Evolutionary conservation across 768 basidiomycete genomes (phyloP).

Genomic region (Leccinum subgranulosum): DNA sequence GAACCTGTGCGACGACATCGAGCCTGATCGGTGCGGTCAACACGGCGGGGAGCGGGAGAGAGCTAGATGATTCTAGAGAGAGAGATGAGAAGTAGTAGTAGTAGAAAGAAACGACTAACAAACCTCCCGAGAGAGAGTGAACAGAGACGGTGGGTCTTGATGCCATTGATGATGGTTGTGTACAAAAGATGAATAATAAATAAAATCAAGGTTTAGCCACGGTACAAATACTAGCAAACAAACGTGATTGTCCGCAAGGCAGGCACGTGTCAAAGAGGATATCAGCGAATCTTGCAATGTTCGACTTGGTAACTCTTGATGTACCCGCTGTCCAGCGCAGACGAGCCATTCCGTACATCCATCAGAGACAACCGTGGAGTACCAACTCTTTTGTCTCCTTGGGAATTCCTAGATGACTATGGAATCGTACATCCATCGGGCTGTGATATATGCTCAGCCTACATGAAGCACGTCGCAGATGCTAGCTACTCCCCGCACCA

Average conservation of each 20-base stretch:
- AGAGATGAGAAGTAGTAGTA: not conserved
- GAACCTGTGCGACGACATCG: constrained; percentile 97
- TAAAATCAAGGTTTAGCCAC: constrained; percentile 33
- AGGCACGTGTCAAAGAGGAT: constrained; percentile 29
- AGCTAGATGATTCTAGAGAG: constrained; percentile 72
- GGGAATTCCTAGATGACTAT: constrained; percentile 40
- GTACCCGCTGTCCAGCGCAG: constrained; percentile 32
- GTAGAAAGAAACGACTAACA: constrained; percentile 17
- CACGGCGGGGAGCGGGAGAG: constrained; percentile 92
- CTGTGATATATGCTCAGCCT: constrained; percentile 36
- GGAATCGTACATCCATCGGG: constrained; percentile 40
- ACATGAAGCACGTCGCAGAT: constrained; percentile 40
- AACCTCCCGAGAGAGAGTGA: constrained; percentile 73
- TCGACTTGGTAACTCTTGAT: constrained; percentile 6
- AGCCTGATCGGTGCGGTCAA: constrained; percentile 97
- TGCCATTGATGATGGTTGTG: constrained; percentile 53
- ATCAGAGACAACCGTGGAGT: constrained; percentile 31
- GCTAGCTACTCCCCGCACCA: constrained; percentile 37
- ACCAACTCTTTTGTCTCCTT: constrained; percentile 34
- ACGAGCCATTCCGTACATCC: constrained; percentile 29
- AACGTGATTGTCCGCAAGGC: constrained; percentile 26
- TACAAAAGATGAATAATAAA: not conserved
- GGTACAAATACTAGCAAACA: constrained; percentile 17
- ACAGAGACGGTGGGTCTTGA: constrained; percentile 91
- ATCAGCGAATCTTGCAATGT: constrained; percentile 12